Conservation (phyloP, 352 stramenopile species). For the Phytophthora sp. region DNA sequence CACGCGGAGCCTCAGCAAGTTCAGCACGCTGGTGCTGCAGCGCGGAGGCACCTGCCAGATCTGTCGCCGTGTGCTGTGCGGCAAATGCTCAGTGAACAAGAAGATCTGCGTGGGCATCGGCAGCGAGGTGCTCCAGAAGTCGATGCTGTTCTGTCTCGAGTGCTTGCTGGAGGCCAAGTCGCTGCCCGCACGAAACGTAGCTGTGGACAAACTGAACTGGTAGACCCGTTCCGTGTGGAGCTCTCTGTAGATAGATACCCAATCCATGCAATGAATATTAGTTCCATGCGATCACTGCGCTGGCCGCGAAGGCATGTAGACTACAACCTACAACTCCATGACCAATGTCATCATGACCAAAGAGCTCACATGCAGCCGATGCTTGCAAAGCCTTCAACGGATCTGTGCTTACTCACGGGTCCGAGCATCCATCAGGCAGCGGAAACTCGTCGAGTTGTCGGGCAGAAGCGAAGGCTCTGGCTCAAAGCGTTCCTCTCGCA, state of each 20-base stretch:
- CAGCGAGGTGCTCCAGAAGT: constrained; percentile 34
- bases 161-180: constrained; percentile 54
- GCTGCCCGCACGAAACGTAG: constrained; percentile 27
- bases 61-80: constrained; percentile 42
- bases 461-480: neutral
- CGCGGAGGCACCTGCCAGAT: constrained; percentile 39
- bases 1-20: constrained; percentile 36
- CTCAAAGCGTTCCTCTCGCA: neutral
- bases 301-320: neutral
- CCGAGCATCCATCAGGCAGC: neutral
- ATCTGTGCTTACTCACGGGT: neutral
- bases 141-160: constrained; percentile 46
- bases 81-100: constrained; percentile 46
- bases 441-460: constrained; percentile 4
- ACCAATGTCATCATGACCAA: neutral
- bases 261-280: constrained; percentile 21
- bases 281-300: neutral
- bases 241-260: constrained; percentile 24
- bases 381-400: too few relatives aligned
- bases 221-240: constrained; percentile 3
- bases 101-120: constrained; percentile 42
- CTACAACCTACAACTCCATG: neutral
- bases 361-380: neutral
- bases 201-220: constrained; percentile 32
- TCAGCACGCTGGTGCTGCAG: constrained; percentile 37